Evolutionary conservation across 192 early-diverging fungal species (phyloP).

Genomic region (Linnemannia schmuckeri): DNA sequence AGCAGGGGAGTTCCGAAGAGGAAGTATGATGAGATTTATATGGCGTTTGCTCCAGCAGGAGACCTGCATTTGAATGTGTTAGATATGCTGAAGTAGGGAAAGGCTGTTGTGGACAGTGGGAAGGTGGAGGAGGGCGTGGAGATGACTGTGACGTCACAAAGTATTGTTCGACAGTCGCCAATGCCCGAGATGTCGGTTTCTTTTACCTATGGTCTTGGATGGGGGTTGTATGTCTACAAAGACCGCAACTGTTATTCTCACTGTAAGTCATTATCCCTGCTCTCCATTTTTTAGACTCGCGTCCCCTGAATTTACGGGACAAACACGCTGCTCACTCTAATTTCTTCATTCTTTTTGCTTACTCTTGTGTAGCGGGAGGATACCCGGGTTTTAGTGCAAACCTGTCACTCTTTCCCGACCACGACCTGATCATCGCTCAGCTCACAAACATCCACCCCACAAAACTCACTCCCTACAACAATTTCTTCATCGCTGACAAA

Average conservation of each 20-base stretch:
- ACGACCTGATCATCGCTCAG: not conserved
- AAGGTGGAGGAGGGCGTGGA: not conserved
- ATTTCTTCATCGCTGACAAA: conserved; percentile 6
- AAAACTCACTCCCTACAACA: not conserved
- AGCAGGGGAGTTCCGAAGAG: not conserved
- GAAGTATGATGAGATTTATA: not conserved
- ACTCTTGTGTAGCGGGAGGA: not conserved
- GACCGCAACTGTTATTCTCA: conserved; percentile 12
- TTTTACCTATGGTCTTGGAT: conserved; percentile 20
- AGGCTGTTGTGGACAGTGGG: conserved; percentile 10
- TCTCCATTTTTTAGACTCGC: not conserved
- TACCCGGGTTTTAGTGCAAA: not conserved
- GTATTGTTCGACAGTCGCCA: not conserved
- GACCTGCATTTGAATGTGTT: conserved; percentile 23
- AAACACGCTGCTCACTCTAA: not conserved
- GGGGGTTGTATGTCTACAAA: conserved; percentile 15
- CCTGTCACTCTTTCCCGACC: not conserved
- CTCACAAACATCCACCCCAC: not conserved
- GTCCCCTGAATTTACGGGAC: too few relatives aligned
- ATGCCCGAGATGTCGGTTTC: conserved; percentile 3
- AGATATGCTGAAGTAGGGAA: conserved; percentile 14
- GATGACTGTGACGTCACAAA: conserved; percentile 10
- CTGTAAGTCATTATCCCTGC: not conserved
- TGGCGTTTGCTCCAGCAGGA: not conserved
- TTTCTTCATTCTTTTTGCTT: not conserved